A percentile compares a stretch with the other conserved stretches of the same genome.
phyloP scores from a whole-genome alignment of 2,329 filamentous ascomycete species.

The Ustilaginoidea virens region DNA sequence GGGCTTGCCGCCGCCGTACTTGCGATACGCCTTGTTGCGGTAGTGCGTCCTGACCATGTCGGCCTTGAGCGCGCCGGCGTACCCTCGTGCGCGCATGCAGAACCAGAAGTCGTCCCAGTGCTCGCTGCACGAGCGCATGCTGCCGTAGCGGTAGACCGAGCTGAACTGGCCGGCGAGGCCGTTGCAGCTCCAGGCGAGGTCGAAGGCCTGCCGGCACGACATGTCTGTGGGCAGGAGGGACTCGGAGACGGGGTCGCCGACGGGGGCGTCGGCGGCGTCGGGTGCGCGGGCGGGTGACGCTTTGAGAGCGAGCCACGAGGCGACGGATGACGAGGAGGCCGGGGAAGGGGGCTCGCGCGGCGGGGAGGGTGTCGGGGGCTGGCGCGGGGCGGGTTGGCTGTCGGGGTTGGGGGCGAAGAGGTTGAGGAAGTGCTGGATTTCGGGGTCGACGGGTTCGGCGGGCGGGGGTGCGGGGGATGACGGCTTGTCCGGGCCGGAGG shows the following conservation, averaged over 20 bases:
- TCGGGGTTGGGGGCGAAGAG: constrained; percentile 20
- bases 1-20: constrained; percentile 44
- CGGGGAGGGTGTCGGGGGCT: constrained; percentile 7
- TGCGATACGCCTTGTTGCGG: constrained; percentile 45
- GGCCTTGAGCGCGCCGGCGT: constrained; percentile 42
- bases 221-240: constrained; percentile 65
- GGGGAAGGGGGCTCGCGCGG: constrained; percentile 11
- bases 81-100: constrained; percentile 73
- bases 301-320: constrained; percentile 20
- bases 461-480: too few species aligned
- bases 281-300: constrained; percentile 11
- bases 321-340: constrained; percentile 16
- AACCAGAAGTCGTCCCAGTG: constrained; percentile 95
- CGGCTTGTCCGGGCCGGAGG: too few species aligned
- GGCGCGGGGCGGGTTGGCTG: constrained; percentile 12
- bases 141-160: constrained; percentile 76
- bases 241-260: constrained; percentile 38
- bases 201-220: constrained; percentile 83
- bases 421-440: constrained; percentile 38
- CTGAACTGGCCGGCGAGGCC: constrained; percentile 84
- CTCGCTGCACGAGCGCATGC: constrained; percentile 60
- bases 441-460: constrained; percentile 25
- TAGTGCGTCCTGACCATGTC: constrained; percentile 52
- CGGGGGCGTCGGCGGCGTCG: constrained; percentile 11
- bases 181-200: constrained; percentile 88